Percentiles rank a stretch among this genome's conserved stretches.
Evolutionary conservation across 306 rosid genomes (phyloP).

Genomic region (Abrus pulchellus): DNA sequence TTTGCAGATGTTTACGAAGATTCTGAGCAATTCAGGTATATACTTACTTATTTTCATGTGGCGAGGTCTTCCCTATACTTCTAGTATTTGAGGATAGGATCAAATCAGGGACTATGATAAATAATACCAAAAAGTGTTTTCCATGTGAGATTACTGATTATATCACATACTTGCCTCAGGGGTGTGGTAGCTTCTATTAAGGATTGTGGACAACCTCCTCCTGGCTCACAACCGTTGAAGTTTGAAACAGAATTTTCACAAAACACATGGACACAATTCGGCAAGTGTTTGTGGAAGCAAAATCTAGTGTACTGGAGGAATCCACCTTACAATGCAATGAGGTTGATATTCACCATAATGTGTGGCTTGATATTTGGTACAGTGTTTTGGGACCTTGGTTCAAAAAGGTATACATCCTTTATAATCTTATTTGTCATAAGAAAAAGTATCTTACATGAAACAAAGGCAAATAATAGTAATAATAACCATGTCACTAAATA

Average conservation of each 20-base stretch:
- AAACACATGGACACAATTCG: slow-evolving; percentile 58
- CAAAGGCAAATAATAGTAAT: slow-evolving; percentile 1
- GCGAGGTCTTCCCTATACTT: background rate
- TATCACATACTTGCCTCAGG: slow-evolving; percentile 53
- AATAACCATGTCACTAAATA: slow-evolving; percentile 33
- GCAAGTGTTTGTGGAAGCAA: slow-evolving; percentile 79
- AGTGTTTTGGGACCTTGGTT: slow-evolving; percentile 72
- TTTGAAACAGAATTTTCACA: slow-evolving; percentile 72
- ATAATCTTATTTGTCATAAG: slow-evolving; percentile 18
- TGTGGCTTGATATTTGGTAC: slow-evolving; percentile 78
- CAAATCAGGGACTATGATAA: background rate
- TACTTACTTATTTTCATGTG: background rate
- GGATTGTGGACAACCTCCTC: slow-evolving; percentile 58
- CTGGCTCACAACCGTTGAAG: slow-evolving; percentile 68
- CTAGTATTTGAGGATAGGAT: background rate
- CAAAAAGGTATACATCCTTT: slow-evolving; percentile 61
- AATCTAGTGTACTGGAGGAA: slow-evolving; percentile 92
- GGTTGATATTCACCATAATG: slow-evolving; percentile 67
- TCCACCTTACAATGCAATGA: slow-evolving; percentile 81
- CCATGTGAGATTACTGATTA: background rate
- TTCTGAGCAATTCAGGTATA: slow-evolving; percentile 74
- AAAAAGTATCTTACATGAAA: slow-evolving; percentile 25
- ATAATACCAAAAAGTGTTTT: slow-evolving; percentile 20
- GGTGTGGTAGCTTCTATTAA: slow-evolving; percentile 68
- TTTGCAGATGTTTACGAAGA: slow-evolving; percentile 60